A percentile compares a stretch with the other conserved stretches of the same genome.
Conservation (phyloP, 768 basidiomycete species). For the Asterophora lycoperdoides region DNA sequence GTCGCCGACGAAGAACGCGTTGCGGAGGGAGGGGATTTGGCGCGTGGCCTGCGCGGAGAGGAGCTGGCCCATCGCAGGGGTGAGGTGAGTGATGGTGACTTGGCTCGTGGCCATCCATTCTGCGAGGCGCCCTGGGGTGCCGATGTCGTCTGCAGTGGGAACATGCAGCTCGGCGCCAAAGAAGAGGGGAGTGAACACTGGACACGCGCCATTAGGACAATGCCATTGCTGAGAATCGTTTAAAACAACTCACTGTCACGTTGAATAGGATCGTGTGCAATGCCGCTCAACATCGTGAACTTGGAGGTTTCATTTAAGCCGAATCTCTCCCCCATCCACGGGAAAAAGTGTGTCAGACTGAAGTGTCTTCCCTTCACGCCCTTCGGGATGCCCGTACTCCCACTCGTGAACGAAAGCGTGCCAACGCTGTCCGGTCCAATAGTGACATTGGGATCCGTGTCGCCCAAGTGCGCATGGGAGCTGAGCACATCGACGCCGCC, state of each 20-base stretch:
- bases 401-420: slow-evolving; percentile 94
- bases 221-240: background rate
- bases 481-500: slow-evolving; percentile 57
- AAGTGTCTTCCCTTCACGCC: slow-evolving; percentile 96
- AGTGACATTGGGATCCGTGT: slow-evolving; percentile 72
- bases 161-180: slow-evolving; percentile 94
- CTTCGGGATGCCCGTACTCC: slow-evolving; percentile 97
- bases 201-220: background rate
- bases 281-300: slow-evolving; percentile 98
- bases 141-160: slow-evolving; percentile 95
- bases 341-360: slow-evolving; percentile 97
- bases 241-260: slow-evolving; percentile 77
- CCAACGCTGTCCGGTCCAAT: slow-evolving; percentile 96
- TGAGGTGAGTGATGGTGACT: slow-evolving; percentile 95
- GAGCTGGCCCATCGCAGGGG: slow-evolving; percentile 98
- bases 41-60: slow-evolving; percentile 76
- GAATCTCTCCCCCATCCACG: slow-evolving; percentile 95
- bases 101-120: slow-evolving; percentile 96
- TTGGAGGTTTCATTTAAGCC: slow-evolving; percentile 67
- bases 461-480: slow-evolving; percentile 48
- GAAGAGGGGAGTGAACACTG: slow-evolving; percentile 98
- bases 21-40: slow-evolving; percentile 80
- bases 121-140: slow-evolving; percentile 91
- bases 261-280: slow-evolving; percentile 98
- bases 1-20: slow-evolving; percentile 99